Base-by-base conservation (phyloP, 257 asterid species). In the Leptodermis oblonga region DNA sequence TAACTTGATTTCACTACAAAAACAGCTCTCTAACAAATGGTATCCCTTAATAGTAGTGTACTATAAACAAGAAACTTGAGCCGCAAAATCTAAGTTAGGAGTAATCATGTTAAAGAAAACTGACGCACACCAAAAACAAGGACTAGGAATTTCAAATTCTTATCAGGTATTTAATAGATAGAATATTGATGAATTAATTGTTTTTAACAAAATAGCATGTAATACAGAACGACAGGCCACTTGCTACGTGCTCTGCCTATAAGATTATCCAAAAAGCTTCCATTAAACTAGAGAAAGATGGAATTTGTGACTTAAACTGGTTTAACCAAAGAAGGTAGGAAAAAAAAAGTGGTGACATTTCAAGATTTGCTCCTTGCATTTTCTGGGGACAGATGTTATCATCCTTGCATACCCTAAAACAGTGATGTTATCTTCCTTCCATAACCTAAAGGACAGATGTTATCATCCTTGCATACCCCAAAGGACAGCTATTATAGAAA, bases 1-100 rank as follows among this genome's bases (percentile, higher is more conserved):
- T 56, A 28, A 26, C 62, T 54, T 26, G 31, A 23, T 10, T 54
- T 46, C 8, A 46, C 53, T 14, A 48, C 54, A 48, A 48, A 17
- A 49, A 51, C 56, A 51, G 56, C 56, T 48, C 54, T n/a, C n/a
- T n/a, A n/a, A n/a, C n/a, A 43, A 48, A 48, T 48, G 22, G 53
- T 48, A 56, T 30, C 8, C 39, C 45, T 60, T 20, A 60, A 10
- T 61, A 61, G 34, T 20, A 14, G 18, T 18, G 25, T 18, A 7
- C 39, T 36, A n/a, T 18, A 9, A 61, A 12, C 1, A 8, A 61
- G 41, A 31, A 31, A 9, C 43, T 60, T 31, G 45, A 60, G 43
- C 28, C 23, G 31, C 13, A 31, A 15, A 61, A 17, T 41, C 12
- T 23, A 49, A 11, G n/a, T 22, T 13, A 12, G 12, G 9, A 0